phyloP scores from a whole-genome alignment of 371 early-diverging fungal genomes.

The Funneliformis caledonium region DNA sequence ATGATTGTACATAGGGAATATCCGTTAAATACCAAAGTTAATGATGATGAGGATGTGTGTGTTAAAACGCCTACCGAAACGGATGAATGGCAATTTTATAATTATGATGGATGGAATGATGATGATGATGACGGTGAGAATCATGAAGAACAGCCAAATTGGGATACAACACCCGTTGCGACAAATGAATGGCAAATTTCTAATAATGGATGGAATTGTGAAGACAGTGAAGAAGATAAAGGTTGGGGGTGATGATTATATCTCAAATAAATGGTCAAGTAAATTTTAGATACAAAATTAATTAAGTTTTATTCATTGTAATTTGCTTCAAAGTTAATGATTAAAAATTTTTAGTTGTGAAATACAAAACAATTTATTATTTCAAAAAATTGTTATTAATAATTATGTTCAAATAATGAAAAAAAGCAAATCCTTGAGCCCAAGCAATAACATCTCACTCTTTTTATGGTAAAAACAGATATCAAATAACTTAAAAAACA shows the following conservation, averaged over 20 bases:
- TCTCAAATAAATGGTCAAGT: not conserved
- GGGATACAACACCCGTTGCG: not conserved
- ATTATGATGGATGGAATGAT: not conserved
- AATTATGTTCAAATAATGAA: too few relatives aligned
- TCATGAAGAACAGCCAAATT: not conserved
- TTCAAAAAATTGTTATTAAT: too few relatives aligned
- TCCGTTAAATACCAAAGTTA: not conserved
- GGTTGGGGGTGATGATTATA: not conserved
- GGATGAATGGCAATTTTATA: not conserved
- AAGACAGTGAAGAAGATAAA: not conserved
- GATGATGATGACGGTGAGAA: not conserved
- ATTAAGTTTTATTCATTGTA: too few relatives aligned
- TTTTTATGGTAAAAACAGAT: too few relatives aligned
- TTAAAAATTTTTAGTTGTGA: too few relatives aligned
- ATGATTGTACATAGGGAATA: constrained; percentile 23
- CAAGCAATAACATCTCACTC: too few relatives aligned
- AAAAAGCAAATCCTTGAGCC: too few relatives aligned
- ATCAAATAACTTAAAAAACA: constrained; percentile 40
- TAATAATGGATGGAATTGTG: not conserved
- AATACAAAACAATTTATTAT: too few relatives aligned
- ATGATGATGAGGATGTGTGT: not conserved
- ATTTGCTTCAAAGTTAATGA: too few relatives aligned
- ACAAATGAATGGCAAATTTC: not conserved
- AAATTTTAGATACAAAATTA: too few relatives aligned
- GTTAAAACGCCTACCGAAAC: not conserved